Conservation (phyloP, 2,329 filamentous ascomycete genomes). For the Ophiostoma novo-ulmi region DNA sequence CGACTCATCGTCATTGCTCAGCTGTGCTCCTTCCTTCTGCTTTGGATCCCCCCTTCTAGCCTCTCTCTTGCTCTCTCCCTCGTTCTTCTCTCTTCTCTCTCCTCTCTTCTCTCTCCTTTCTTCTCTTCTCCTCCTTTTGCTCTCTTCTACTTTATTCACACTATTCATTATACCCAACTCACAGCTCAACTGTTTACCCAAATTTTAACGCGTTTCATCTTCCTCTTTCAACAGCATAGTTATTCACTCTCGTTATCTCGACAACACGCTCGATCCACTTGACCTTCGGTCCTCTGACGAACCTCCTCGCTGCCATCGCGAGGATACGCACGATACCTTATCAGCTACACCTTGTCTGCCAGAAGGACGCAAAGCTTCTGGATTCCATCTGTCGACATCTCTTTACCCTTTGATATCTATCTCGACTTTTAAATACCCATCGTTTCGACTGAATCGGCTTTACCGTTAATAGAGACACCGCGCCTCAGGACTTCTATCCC, state of each 20-base stretch:
- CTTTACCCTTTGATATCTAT: not conserved
- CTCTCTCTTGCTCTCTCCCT: not conserved
- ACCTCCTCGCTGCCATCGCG: not conserved
- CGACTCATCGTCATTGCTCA: slow-evolving; percentile 3
- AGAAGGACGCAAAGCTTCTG: slow-evolving; percentile 2
- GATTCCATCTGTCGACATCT: not conserved
- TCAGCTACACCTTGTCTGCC: not conserved
- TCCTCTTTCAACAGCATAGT: not conserved
- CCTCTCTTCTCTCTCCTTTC: not conserved
- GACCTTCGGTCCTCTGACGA: not conserved
- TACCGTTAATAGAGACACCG: not conserved
- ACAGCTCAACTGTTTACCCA: not conserved
- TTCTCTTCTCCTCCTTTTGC: not conserved
- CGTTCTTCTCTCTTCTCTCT: not conserved
- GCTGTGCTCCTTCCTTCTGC: not conserved
- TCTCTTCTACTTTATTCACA: not conserved
- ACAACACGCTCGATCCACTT: not conserved
- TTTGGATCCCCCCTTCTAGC: not conserved
- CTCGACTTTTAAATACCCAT: not conserved
- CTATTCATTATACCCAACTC: not conserved
- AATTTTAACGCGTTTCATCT: not conserved
- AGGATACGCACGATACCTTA: not conserved
- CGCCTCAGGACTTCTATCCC: not conserved
- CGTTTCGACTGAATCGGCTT: not conserved
- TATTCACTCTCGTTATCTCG: slow-evolving; percentile 9